Conservation (phyloP, 2,329 filamentous ascomycete genomes). For the Lecanicillium sp. region DNA sequence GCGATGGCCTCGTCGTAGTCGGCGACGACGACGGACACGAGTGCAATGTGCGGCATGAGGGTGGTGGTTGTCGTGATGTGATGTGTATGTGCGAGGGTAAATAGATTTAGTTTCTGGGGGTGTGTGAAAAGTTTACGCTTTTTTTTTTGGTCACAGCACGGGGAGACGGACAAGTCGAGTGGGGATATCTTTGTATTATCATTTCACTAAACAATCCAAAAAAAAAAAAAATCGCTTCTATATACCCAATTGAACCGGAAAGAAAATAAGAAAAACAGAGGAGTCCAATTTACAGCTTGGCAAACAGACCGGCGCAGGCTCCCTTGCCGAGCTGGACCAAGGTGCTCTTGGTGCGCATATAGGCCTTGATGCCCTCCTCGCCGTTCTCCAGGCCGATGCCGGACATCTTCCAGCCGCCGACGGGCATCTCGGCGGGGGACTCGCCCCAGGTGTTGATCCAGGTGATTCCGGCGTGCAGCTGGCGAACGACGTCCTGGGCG, state of each 20-base stretch:
- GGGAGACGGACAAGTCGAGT: no score
- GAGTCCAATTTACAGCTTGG: slow-evolving; percentile 57
- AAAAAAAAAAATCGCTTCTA: slow-evolving; percentile 10
- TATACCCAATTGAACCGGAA: background rate
- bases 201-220: no score
- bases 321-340: slow-evolving; percentile 69
- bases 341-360: slow-evolving; percentile 83
- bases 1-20: slow-evolving; percentile 17
- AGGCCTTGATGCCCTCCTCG: slow-evolving; percentile 68
- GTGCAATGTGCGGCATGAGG: slow-evolving; percentile 17
- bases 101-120: background rate
- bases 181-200: no score
- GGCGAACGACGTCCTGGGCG: slow-evolving; percentile 65
- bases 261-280: background rate
- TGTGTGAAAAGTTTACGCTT: no score
- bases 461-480: slow-evolving; percentile 77
- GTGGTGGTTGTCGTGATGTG: background rate
- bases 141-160: no score
- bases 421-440: slow-evolving; percentile 83
- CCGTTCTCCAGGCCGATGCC: slow-evolving; percentile 86
- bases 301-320: slow-evolving; percentile 62
- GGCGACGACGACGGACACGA: slow-evolving; percentile 15
- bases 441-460: slow-evolving; percentile 97
- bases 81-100: background rate
- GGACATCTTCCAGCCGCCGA: slow-evolving; percentile 88